Conservation (phyloP, 148 eudicot species). For the Pharnaceum exiguum region DNA sequence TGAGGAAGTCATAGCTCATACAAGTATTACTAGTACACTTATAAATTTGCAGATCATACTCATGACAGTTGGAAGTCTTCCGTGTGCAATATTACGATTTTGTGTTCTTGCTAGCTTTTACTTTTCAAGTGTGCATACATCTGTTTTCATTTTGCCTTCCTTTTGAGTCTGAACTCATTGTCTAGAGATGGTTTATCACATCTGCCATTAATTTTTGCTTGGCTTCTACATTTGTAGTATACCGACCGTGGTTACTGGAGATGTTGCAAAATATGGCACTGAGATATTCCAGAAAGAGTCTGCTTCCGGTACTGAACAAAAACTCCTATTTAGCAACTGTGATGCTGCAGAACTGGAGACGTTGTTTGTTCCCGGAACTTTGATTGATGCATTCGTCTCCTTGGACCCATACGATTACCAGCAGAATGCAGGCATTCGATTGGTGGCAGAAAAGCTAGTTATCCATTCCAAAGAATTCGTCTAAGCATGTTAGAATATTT, state of each 20-base stretch:
- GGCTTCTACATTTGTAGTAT: slow-evolving; percentile 42
- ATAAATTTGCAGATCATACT: too few species aligned
- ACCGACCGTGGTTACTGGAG: slow-evolving; percentile 59
- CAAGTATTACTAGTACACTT: too few species aligned
- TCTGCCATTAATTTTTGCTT: neutral
- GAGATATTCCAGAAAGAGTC: slow-evolving; percentile 68
- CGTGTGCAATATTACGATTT: too few species aligned
- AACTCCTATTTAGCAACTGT: slow-evolving; percentile 53
- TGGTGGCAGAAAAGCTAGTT: slow-evolving; percentile 74
- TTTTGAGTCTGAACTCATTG: too few species aligned
- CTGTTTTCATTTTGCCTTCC: too few species aligned
- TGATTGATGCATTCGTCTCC: slow-evolving; percentile 63
- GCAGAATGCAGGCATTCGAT: slow-evolving; percentile 75
- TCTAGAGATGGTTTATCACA: too few species aligned
- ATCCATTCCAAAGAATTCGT: slow-evolving; percentile 39
- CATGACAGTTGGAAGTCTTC: too few species aligned
- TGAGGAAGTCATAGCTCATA: too few species aligned
- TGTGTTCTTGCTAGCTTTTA: too few species aligned
- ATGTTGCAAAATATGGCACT: slow-evolving; percentile 46
- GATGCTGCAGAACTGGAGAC: slow-evolving; percentile 65
- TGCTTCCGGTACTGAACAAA: slow-evolving; percentile 39
- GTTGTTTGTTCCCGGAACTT: slow-evolving; percentile 45
- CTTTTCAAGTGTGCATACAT: too few species aligned
- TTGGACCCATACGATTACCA: slow-evolving; percentile 74
- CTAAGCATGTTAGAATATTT: neutral